Conservation (phyloP, 2,329 filamentous ascomycete genomes). For the Sporothrix variecibatus region DNA sequence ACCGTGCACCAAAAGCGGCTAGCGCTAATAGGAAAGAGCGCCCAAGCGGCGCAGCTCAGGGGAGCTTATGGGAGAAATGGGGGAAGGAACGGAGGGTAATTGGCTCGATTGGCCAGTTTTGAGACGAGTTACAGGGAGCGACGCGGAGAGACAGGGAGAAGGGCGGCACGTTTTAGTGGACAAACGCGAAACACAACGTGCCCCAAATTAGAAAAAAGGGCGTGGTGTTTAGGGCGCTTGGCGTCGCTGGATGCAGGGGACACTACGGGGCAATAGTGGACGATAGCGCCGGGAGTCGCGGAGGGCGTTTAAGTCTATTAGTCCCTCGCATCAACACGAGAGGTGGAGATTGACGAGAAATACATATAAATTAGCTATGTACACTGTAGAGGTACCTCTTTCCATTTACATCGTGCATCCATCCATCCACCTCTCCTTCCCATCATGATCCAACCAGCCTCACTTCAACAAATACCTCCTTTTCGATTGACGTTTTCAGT, state of each 20-base stretch:
- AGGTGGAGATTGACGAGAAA: not conserved
- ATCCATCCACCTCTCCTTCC: not conserved
- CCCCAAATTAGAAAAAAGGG: not conserved
- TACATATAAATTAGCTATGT: not conserved
- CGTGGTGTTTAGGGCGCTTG: not conserved
- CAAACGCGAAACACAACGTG: not conserved
- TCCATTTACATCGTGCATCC: not conserved
- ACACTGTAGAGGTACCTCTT: not conserved
- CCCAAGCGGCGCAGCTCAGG: not conserved
- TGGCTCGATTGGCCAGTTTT: too few species aligned
- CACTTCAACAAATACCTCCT: not conserved
- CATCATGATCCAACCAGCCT: not conserved
- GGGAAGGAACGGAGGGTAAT: too few species aligned
- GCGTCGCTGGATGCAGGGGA: not conserved
- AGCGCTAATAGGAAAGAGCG: not conserved
- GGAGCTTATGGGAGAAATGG: not conserved
- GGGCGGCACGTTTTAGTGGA: not conserved
- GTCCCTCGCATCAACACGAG: not conserved
- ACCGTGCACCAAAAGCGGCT: not conserved
- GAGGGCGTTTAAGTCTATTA: not conserved
- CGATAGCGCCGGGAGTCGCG: conserved; percentile 1
- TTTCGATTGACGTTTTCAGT: not conserved
- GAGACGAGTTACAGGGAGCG: too few species aligned
- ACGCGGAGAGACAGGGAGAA: not conserved
- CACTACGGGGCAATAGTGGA: not conserved